Conservation (phyloP, 2,329 filamentous ascomycete species). For the Colletotrichum agaves region DNA sequence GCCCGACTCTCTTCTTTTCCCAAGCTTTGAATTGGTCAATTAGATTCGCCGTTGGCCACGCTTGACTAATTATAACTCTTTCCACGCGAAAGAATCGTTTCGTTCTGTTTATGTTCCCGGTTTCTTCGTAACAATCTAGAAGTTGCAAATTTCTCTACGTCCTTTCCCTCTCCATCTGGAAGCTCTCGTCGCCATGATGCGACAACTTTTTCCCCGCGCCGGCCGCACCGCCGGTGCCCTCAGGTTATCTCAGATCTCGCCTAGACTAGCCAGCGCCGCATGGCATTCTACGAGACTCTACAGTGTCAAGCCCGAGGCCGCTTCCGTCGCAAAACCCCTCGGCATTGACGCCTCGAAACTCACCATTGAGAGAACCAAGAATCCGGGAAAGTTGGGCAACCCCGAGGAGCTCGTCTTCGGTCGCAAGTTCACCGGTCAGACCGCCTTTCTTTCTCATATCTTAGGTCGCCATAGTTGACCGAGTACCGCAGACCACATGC, state of each 20-base stretch:
- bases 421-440: constrained; percentile 83
- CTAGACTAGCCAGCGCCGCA: constrained; percentile 45
- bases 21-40: constrained; percentile 33
- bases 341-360: constrained; percentile 84
- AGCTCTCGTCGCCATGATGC: constrained; percentile 53
- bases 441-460: neutral
- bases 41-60: constrained; percentile 2
- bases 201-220: constrained; percentile 55
- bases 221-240: constrained; percentile 47
- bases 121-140: neutral
- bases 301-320: constrained; percentile 64
- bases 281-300: constrained; percentile 55
- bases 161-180: neutral
- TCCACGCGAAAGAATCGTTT: constrained; percentile 4
- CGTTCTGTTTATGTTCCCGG: neutral
- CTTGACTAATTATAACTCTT: constrained; percentile 3
- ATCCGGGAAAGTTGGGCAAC: constrained; percentile 78
- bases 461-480: neutral
- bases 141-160: neutral
- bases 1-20: constrained; percentile 19
- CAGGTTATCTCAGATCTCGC: constrained; percentile 40
- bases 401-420: constrained; percentile 91
- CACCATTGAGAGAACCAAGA: constrained; percentile 76
- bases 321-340: constrained; percentile 64
- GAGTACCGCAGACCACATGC: constrained; percentile 84